Percentiles rank a stretch among this genome's conserved stretches.
phyloP scores from a whole-genome alignment of 768 basidiomycete species.

The Tephrocybe sp. region DNA sequence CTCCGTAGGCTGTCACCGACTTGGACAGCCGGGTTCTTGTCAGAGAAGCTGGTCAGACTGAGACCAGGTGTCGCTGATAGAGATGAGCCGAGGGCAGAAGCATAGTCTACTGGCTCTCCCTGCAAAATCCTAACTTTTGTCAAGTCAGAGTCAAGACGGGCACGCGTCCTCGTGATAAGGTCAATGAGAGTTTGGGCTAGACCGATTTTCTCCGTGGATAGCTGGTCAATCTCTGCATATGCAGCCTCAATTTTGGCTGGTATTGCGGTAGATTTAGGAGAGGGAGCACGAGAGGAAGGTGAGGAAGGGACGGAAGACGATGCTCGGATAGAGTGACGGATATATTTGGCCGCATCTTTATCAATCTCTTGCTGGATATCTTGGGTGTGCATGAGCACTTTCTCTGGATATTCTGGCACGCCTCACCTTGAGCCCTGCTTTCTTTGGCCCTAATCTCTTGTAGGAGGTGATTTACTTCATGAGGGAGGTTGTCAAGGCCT shows the following conservation, averaged over 20 bases:
- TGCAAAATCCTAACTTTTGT: constrained; percentile 43
- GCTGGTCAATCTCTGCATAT: constrained; percentile 43
- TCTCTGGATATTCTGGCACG: neutral
- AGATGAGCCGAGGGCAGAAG: constrained; percentile 15
- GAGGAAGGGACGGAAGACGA: constrained; percentile 24
- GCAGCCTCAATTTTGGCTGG: constrained; percentile 44
- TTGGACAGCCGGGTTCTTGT: constrained; percentile 31
- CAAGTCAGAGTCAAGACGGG: constrained; percentile 50
- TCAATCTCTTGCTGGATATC: constrained; percentile 52
- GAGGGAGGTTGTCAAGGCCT: constrained; percentile 55
- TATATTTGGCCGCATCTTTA: constrained; percentile 46
- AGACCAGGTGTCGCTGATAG: constrained; percentile 9
- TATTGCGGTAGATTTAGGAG: constrained; percentile 34
- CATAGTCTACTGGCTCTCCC: constrained; percentile 40
- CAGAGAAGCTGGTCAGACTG: constrained; percentile 5
- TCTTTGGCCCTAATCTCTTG: constrained; percentile 52
- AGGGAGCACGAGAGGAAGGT: constrained; percentile 31
- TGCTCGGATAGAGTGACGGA: constrained; percentile 42
- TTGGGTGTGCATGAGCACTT: constrained; percentile 17
- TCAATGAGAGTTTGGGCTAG: constrained; percentile 49
- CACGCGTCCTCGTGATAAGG: constrained; percentile 43
- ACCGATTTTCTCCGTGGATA: constrained; percentile 44
- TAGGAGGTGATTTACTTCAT: constrained; percentile 49
- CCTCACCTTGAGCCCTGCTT: constrained; percentile 38
- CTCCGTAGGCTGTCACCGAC: constrained; percentile 43